These are phyloP conservation scores for Thielaviopsis musarum DNA, from an alignment of 2,329 filamentous ascomycete species.

Conservation along the genomic window DNA sequence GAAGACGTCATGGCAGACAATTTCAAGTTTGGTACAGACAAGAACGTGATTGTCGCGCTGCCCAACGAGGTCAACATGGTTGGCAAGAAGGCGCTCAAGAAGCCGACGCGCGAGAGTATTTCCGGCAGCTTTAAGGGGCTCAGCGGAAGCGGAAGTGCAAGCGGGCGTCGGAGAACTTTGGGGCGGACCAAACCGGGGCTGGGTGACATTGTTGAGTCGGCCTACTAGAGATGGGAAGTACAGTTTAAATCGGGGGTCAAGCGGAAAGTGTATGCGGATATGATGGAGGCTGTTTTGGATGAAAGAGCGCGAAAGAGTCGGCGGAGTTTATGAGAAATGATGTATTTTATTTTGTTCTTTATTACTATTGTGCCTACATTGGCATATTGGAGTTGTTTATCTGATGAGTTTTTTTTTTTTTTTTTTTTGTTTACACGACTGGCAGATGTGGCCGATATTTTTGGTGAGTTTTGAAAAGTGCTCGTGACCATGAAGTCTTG, in stretches of 20 bases:
- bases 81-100: slow-evolving; percentile 65
- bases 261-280: no score
- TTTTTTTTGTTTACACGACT: no score
- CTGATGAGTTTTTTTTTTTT: background rate
- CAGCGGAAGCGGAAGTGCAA: slow-evolving; percentile 13
- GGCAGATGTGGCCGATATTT: no score
- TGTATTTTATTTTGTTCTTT: background rate
- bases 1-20: slow-evolving; percentile 97
- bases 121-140: slow-evolving; percentile 35
- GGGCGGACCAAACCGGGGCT: slow-evolving; percentile 57
- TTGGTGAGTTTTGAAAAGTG: no score
- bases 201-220: slow-evolving; percentile 68
- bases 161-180: slow-evolving; percentile 30
- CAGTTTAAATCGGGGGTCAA: no score
- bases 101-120: slow-evolving; percentile 86
- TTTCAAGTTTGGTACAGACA: slow-evolving; percentile 92
- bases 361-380: background rate
- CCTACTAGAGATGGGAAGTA: slow-evolving; percentile 26
- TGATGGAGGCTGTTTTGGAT: background rate
- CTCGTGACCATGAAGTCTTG: no score
- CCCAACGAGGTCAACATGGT: slow-evolving; percentile 99
- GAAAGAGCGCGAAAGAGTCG: background rate
- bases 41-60: slow-evolving; percentile 93
- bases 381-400: background rate
- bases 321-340: background rate